Evolutionary conservation across 305 asterid species (phyloP), one percentile per base, ranked within the genome.

Genomic region (Fraxinus ornus): DNA sequence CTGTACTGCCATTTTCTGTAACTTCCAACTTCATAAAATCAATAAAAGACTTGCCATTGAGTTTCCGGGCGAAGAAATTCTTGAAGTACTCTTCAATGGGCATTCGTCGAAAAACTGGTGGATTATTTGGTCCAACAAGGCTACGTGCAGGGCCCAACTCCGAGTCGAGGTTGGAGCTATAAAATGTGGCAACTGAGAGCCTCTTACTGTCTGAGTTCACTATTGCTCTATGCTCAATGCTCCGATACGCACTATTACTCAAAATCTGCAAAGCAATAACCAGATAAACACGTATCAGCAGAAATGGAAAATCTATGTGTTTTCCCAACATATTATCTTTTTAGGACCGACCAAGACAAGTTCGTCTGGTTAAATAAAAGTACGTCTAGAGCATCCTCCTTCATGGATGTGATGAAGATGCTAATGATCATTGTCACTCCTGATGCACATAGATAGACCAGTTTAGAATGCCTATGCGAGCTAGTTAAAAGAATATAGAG

Each of bases 151-250:
- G 92, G 1, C 89, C 90, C 81, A 91, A 24, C 85, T 83, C 87
- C 0, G 81, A 75, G 13, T 89, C 84, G 15, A 87, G 21, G 68
- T 75, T 88, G 79, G 86, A 39, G 85, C 85, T 80, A 32, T 85
- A 85, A 81, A 88, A 91, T 60, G 92, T 87, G 8, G 91, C 91
- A 17, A 90, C 15, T 3, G 95, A 91, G 17, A 89, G 78, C 80
- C 93, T 86, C 79, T 77, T 86, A 26, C 85, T 84, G 24, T 52
- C 80, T 4, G 84, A 68, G 78, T 82, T 89, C n/a, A 88, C 92
- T 4, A 60, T 76, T 35, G 88, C 92, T 83, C 88, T 80, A 44
- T 91, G 94, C 83, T 90, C 92, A 15, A 91, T 84, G 81, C 93
- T 91, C 49, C 78, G 79, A 71, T 91, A 91, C 9, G 73, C 79